Base-by-base conservation (phyloP, 148 eudicot species). In the Camellia granthamiana region DNA sequence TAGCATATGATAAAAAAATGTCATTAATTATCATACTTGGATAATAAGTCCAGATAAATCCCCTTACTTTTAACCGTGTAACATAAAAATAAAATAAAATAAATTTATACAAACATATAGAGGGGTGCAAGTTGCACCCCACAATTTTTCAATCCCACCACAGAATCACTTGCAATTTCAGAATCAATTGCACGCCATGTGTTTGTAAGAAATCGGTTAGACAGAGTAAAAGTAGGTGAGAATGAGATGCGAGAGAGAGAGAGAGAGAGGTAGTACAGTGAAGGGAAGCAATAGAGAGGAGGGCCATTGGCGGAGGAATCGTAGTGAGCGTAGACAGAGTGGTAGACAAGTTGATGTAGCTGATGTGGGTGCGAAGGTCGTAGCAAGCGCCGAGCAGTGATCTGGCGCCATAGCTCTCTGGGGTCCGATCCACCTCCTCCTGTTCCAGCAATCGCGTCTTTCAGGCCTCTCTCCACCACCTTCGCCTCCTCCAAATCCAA, bases 251-350 rank as follows among this genome's bases (percentile, higher is more conserved):
- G 3, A 12, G 12, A 54, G 58, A 54, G 58, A 54, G 58, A 30
- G 58, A 54, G 58, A 54, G 12, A 12, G 2, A 54, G 9, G 7
- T 7, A 16, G 52, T 90, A 91, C 92, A 68, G 86, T 8, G 94
- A 87, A 74, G 98, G 98, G 78, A 90, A 94, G 94, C 98, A 94
- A 47, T 92, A 94, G 72, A 84, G 88, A 83, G 97, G 93, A 74
- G 94, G 98, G 4, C 92, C 97, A 30, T 77, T 71, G 49, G 81
- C 65, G 54, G 90, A 76, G 5, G 77, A 84, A 75, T 93, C 92
- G 82, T 92, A 89, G 56, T 83, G 30, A 74, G 82, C 84, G 86
- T 89, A 93, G 46, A 90, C 86, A 0, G 91, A 77, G 88, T 92
- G 84, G 89, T 87, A 91, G n/a, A 94, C 62, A 30, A 87, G 88